Percentiles rank a stretch among this genome's conserved stretches.
Evolutionary conservation across 2,329 filamentous ascomycete species (phyloP).

Genomic region (Fusarium transvaalense): DNA sequence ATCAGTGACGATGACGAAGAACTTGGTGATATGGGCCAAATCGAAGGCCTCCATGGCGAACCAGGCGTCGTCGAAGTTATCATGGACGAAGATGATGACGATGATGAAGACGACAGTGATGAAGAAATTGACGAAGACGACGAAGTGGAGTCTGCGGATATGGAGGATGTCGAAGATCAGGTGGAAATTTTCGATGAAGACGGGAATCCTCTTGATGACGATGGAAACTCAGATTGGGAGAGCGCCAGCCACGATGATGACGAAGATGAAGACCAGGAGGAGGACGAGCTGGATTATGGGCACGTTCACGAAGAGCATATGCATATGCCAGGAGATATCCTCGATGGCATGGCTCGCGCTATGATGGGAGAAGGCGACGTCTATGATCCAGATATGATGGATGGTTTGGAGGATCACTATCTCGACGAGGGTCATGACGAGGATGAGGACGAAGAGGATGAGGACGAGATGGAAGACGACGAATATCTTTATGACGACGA

Average conservation of each 20-base stretch:
- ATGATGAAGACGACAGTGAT: conserved; percentile 71
- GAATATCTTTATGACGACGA: conserved; percentile 72
- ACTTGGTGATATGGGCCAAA: conserved; percentile 83
- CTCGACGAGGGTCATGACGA: conserved; percentile 71
- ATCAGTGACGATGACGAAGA: conserved; percentile 92
- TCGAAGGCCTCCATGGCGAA: conserved; percentile 78
- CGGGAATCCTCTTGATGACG: conserved; percentile 69
- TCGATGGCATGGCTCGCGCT: conserved; percentile 68
- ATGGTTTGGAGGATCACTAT: conserved; percentile 65
- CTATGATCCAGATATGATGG: conserved; percentile 66
- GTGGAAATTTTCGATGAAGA: conserved; percentile 74
- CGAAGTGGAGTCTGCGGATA: conserved; percentile 58
- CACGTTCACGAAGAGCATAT: conserved; percentile 66
- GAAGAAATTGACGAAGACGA: conserved; percentile 66
- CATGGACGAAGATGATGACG: conserved; percentile 78
- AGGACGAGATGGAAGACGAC: conserved; percentile 78
- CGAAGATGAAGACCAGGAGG: conserved; percentile 65
- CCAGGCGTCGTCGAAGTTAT: conserved; percentile 79
- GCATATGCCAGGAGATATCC: conserved; percentile 59
- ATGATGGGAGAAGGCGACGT: conserved; percentile 65
- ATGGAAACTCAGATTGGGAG: conserved; percentile 72
- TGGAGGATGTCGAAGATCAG: conserved; percentile 66
- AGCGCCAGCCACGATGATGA: conserved; percentile 68
- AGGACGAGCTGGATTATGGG: conserved; percentile 66
- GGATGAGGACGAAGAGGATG: conserved; percentile 71